Conservation (phyloP, 1,284 basidiomycete species). For the Singerocomus rubriflavus region DNA sequence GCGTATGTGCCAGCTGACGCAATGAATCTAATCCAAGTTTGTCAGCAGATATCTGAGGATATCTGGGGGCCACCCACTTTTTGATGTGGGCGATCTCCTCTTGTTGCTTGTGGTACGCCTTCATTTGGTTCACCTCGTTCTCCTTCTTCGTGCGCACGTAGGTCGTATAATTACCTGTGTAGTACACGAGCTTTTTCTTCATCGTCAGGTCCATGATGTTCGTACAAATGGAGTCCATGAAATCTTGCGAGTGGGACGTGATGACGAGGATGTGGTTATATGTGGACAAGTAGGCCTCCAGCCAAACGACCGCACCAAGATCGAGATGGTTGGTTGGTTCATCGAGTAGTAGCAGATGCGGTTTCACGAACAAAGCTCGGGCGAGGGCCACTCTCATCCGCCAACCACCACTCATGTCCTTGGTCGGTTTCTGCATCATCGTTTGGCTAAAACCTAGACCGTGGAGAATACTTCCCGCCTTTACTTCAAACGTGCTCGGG, state of each 20-base stretch:
- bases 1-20: constrained; percentile 98
- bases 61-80: constrained; percentile 59
- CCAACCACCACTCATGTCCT: constrained; percentile 99
- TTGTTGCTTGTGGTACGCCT: constrained; percentile 98
- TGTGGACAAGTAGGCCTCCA: constrained; percentile 95
- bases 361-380: constrained; percentile 94
- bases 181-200: constrained; percentile 88
- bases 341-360: constrained; percentile 90
- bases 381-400: constrained; percentile 98
- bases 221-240: constrained; percentile 97
- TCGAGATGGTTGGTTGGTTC: constrained; percentile 91
- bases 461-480: constrained; percentile 93
- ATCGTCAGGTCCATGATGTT: constrained; percentile 96
- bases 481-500: constrained; percentile 92
- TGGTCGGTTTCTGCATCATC: constrained; percentile 98
- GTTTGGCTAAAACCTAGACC: constrained; percentile 89
- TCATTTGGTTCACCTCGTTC: constrained; percentile 99
- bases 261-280: constrained; percentile 98
- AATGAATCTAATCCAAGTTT: constrained; percentile 69
- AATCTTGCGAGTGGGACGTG: constrained; percentile 96
- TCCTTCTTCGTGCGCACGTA: constrained; percentile 95
- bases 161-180: constrained; percentile 95
- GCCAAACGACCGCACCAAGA: constrained; percentile 97
- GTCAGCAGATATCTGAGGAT: constrained; percentile 19
- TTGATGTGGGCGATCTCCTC: constrained; percentile 98